Conservation (phyloP, 1,139 yeast species). For the Candida sanyaensis region DNA sequence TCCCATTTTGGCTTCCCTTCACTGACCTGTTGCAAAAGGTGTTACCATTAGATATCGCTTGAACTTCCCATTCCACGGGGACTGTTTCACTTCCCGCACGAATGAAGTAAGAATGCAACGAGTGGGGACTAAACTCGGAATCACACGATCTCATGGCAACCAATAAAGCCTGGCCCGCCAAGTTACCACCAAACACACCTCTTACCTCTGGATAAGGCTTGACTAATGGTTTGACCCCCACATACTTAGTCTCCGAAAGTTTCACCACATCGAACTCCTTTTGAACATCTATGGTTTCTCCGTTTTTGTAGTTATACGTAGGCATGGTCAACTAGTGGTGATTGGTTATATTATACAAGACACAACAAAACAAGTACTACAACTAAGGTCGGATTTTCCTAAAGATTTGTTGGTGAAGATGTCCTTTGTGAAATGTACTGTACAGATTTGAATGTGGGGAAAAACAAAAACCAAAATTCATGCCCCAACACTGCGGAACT, state of each 20-base stretch:
- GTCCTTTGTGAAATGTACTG: too few species aligned
- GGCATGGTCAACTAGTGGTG: not conserved
- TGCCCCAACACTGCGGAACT: too few species aligned
- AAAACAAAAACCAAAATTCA: not conserved
- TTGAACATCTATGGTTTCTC: constrained; percentile 16
- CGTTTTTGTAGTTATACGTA: constrained; percentile 14
- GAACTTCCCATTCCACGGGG: constrained; percentile 36
- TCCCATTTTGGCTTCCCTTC: constrained; percentile 54
- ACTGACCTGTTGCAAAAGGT: constrained; percentile 62
- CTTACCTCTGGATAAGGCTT: constrained; percentile 27
- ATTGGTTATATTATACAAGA: too few species aligned
- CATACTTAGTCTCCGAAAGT: constrained; percentile 19
- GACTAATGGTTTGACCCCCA: constrained; percentile 25
- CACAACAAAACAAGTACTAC: too few species aligned
- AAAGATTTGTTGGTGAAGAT: too few species aligned
- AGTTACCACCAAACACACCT: constrained; percentile 39
- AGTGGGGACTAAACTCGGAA: constrained; percentile 35
- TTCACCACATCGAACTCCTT: constrained; percentile 24
- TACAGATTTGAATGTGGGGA: not conserved
- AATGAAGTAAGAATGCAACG: constrained; percentile 37
- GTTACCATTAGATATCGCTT: constrained; percentile 51
- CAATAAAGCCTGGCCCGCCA: constrained; percentile 38
- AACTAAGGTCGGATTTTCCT: too few species aligned
- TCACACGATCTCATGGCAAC: constrained; percentile 32
- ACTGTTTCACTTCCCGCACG: constrained; percentile 23